Base-by-base conservation (phyloP, 2,329 filamentous ascomycete genomes). In the Ilyonectria robusta region DNA sequence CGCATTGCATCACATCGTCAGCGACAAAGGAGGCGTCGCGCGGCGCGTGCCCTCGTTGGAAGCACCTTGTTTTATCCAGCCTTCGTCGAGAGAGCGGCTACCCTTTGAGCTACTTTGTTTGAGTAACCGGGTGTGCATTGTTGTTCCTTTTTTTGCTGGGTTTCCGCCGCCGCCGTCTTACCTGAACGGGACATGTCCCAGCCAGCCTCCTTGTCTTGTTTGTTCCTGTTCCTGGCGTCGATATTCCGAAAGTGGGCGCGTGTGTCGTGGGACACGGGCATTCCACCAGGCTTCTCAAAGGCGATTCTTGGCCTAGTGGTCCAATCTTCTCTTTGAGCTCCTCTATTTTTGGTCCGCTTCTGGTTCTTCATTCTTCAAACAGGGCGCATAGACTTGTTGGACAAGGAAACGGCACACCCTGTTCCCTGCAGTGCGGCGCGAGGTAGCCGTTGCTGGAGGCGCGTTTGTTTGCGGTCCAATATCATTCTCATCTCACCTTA, bases 21-120 rank as follows among this genome's bases (percentile, higher is more conserved):
- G 21, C 46, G 50, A 61, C 37, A 53, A 60, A 54, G 59, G 26
- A 61, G 42, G 48, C 48, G 48, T 37, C 31, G 37, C 56, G 31
- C 48, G 48, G 29, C 31, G 37, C 56, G 31, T 40, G 31, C 21
- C 29, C 15, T 35, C 44, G 1, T 15, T 7, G 19, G 31, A 5
- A 4, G 7, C 31, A 33, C 31, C 31, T 33, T 33, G 2, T 33
- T 33, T 33, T 33, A 29, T 9, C 21, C 29, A 26, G 26, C 26
- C 26, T 26, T 53, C 35, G 7, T 11, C 11, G 2, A 11, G 31
- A 33, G 31, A 33, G 11, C 31, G 31, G 8, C 31, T 4, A 11
- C 31, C 8, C 31, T 11, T 33, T 33, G 31, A 33, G 31, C 31
- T 33, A 11, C n/a, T 62, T 62, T 51, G 33, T 21, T 51, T 19